Evolutionary conservation across 805 yeast genomes (phyloP), one percentile per base, ranked within the genome.

Genomic region (Schwanniomyces vanrijiae): DNA sequence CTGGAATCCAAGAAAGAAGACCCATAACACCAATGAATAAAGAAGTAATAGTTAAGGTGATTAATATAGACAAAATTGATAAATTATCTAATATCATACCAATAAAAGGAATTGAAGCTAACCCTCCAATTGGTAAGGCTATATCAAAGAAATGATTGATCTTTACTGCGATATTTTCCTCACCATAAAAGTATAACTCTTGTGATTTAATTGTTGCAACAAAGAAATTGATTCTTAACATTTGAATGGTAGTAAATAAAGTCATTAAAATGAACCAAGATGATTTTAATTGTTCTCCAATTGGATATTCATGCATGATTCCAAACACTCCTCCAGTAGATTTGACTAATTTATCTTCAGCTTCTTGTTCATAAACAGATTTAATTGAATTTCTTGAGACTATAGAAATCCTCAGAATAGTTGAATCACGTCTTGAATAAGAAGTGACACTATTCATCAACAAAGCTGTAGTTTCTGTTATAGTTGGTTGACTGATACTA

Each of bases 211-310:
- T 73, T 2, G 97, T 89, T 7, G 97, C 97, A 45, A 91, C 94
- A 66, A 90, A 92, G 65, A 88, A 92, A 70, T 91, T 91, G 55
- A 91, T 85, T 62, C 97, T 76, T 38, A 92, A 76, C 97, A 91
- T 91, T 65, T 90, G 95, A 47, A 91, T 78, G 2, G 91, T 80
- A 5, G 96, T 87, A 64, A 90, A 88, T 2, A 81, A 60, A 21
- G 88, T 80, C 87, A 90, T 86, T 46, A 90, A 66, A 42, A 76
- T 59, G 62, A 90, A 92, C 94, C 96, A 90, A 3, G 86, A 78
- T 4, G 88, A 75, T 39, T 61, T 66, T 50, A 82, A 67, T 58
- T 83, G 88, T 29, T 67, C 71, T 5, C 50, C 46, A 6, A 81
- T 77, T 1, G 82, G 50, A 39, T 71, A 65, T 4, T 84, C 87